Evolutionary conservation across 2,329 filamentous ascomycete species (phyloP), one percentile per base, ranked within the genome.

Genomic region (Aspergillus quadricinctus): DNA sequence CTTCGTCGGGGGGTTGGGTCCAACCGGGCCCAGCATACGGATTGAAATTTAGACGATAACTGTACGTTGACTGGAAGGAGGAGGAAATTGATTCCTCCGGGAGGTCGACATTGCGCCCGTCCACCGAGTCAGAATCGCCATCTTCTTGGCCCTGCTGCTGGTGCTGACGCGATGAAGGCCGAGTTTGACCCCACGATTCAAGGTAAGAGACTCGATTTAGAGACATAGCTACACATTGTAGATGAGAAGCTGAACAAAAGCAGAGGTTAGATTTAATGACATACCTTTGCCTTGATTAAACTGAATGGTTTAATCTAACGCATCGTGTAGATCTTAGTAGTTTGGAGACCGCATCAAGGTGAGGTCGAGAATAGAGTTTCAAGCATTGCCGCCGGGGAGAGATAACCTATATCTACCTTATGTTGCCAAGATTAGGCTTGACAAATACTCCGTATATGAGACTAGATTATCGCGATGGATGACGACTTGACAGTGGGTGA

Each of bases 181-280:
- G 67, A 50, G 64, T 69, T 27, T 71, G 70, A 45, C 76, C 75
- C 70, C 75, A 77, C 46, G 73, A 73, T 61, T 78, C 75, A n/a
- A 77, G 62, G 43, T 76, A 78, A 37, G 73, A 70, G 48, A 77
- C 67, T 54, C 75, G 73, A 50, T 69, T 70, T 17, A 78, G 65
- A 49, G 76, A 77, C 76, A 78, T 78, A 59, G 48, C 25, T 45
- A 21, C 11, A 40, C 6, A 40, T 28, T 28, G 19, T n/a, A 43
- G 31, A 37, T 37, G 31, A 37, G 31, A 37, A 7, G 31, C 14
- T 17, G 31, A 37, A 37, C 14, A 37, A 17, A 37, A 17, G 31
- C 31, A 17, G 31, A 37, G 31, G 14, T 7, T 7, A 37, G 31
- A 14, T 17, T 37, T 7, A 4, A 17, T n/a, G 14, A 7, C 31